Percentiles rank a stretch among this genome's conserved stretches.
These are phyloP conservation scores for Penicillium sp. DNA, from an alignment of 2,329 filamentous ascomycete species.

Conservation along the genomic window DNA sequence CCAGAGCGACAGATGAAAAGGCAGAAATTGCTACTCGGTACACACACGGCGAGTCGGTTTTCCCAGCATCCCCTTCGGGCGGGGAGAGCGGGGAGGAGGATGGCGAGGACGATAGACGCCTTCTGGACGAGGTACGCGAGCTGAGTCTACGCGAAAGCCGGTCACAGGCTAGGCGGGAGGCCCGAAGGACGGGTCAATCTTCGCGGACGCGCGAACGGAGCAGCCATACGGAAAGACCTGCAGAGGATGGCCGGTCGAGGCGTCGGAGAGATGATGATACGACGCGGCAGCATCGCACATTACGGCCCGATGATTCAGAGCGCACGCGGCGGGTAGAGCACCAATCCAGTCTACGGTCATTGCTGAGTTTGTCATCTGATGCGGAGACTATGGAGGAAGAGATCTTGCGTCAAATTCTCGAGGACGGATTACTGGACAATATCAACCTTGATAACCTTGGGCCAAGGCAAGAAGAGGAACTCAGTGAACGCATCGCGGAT, in stretches of 20 bases:
- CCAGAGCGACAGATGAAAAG: conserved; percentile 68
- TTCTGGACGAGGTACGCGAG: conserved; percentile 69
- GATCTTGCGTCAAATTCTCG: conserved; percentile 82
- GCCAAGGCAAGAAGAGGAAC: conserved; percentile 77
- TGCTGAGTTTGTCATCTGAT: conserved; percentile 72
- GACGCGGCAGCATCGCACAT: conserved; percentile 19
- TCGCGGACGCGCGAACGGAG: conserved; percentile 33
- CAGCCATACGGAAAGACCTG: conserved; percentile 38
- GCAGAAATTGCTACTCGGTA: conserved; percentile 73
- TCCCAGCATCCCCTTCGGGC: conserved; percentile 57
- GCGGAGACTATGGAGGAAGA: conserved; percentile 78
- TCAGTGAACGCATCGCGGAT: conserved; percentile 86
- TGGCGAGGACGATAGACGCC: conserved; percentile 64
- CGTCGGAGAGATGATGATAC: conserved; percentile 37
- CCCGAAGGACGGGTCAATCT: conserved; percentile 23
- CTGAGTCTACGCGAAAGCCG: conserved; percentile 61
- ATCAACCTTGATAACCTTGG: conserved; percentile 87
- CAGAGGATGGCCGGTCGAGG: conserved; percentile 39
- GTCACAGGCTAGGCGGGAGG: conserved; percentile 26
- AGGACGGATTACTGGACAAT: conserved; percentile 82
- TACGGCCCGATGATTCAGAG: conserved; percentile 25
- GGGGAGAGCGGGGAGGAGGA: conserved; percentile 34
- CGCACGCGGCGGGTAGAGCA: conserved; percentile 70
- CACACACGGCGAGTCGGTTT: conserved; percentile 74
- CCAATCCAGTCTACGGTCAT: conserved; percentile 80